These are phyloP conservation scores for Asterophora lycoperdoides DNA, from an alignment of 768 basidiomycete species.

Conservation along the genomic window DNA sequence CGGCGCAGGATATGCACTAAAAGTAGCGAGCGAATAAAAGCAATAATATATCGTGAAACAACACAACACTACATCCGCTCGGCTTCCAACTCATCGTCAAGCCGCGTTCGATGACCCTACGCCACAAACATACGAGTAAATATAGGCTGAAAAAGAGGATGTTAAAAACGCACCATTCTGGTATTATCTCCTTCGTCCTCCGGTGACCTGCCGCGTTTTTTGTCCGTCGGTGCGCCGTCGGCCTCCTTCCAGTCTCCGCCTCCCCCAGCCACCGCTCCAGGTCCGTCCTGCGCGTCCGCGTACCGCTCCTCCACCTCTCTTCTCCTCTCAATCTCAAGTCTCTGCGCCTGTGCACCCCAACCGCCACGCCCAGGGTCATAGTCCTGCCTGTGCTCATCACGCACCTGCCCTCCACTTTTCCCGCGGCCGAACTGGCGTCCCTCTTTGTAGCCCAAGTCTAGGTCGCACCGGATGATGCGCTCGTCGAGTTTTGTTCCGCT, in stretches of 20 bases:
- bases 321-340: slow-evolving; percentile 66
- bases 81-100: slow-evolving; percentile 63
- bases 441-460: slow-evolving; percentile 95
- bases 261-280: slow-evolving; percentile 77
- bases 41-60: slow-evolving; percentile 23
- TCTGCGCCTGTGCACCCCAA: slow-evolving; percentile 86
- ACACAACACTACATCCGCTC: slow-evolving; percentile 58
- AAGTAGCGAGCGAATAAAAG: slow-evolving; percentile 16
- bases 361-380: slow-evolving; percentile 96
- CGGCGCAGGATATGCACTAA: neutral
- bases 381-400: slow-evolving; percentile 96
- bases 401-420: slow-evolving; percentile 94
- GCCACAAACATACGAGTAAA: slow-evolving; percentile 5
- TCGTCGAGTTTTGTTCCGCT: slow-evolving; percentile 99
- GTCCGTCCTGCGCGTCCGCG: slow-evolving; percentile 72
- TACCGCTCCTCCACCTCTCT: slow-evolving; percentile 86
- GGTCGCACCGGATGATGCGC: slow-evolving; percentile 94
- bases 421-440: slow-evolving; percentile 97
- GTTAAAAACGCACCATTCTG: slow-evolving; percentile 45
- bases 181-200: slow-evolving; percentile 66
- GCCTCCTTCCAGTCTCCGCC: slow-evolving; percentile 83
- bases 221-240: slow-evolving; percentile 37
- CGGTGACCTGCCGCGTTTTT: slow-evolving; percentile 71
- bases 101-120: slow-evolving; percentile 55
- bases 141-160: slow-evolving; percentile 3